phyloP scores from a whole-genome alignment of 768 basidiomycete genomes.

The Termitomyces sp. region DNA sequence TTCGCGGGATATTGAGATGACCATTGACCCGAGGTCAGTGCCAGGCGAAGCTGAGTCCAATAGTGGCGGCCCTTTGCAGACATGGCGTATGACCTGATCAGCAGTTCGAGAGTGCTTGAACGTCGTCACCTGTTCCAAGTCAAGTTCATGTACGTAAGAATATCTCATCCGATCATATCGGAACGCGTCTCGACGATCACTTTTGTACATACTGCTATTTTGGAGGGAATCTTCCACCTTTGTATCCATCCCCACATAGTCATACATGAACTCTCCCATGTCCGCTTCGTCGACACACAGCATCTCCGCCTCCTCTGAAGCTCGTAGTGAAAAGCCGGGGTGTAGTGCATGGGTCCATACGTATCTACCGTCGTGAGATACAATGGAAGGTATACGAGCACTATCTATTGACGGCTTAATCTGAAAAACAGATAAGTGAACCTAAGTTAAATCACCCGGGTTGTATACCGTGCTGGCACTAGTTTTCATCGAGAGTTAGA shows the following conservation, averaged over 20 bases:
- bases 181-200: background rate
- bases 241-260: background rate
- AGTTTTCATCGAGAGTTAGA: no score
- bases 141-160: background rate
- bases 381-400: no score
- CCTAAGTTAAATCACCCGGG: no score
- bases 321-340: no score
- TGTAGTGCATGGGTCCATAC: no score
- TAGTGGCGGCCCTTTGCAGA: slow-evolving; percentile 65
- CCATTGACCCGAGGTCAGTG: slow-evolving; percentile 75
- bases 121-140: background rate
- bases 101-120: background rate
- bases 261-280: background rate
- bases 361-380: no score
- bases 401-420: no score
- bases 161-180: background rate
- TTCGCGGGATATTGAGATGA: slow-evolving; percentile 54
- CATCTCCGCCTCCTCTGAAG: background rate
- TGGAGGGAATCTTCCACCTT: background rate
- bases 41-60: slow-evolving; percentile 66
- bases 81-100: background rate
- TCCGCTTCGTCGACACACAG: background rate
- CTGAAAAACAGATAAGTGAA: no score
- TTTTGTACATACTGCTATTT: no score
- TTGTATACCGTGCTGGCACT: no score